phyloP scores from a whole-genome alignment of 1,139 yeast genomes.

The Casaregolazyma lundiana region DNA sequence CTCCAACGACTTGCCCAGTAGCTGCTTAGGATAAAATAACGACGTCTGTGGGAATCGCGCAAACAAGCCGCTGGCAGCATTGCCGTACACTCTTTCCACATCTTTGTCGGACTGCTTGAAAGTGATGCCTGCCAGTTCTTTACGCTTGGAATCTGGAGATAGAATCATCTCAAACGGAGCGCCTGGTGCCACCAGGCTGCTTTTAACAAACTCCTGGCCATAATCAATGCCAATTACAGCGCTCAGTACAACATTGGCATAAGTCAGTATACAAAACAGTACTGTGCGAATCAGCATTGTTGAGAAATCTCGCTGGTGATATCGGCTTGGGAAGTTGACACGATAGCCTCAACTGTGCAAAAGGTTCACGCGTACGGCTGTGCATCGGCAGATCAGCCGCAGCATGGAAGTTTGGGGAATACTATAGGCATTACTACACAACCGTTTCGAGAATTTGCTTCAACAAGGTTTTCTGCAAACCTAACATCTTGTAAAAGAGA shows the following conservation, averaged over 20 bases:
- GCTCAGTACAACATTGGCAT: constrained; percentile 15
- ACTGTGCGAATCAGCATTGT: not conserved
- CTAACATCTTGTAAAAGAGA: too few species aligned
- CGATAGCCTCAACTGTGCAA: not conserved
- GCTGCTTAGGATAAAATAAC: constrained; percentile 59
- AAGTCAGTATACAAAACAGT: constrained; percentile 1
- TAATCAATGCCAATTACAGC: constrained; percentile 86
- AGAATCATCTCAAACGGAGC: constrained; percentile 81
- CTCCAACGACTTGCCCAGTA: constrained; percentile 62
- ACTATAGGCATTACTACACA: too few species aligned
- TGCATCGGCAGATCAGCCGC: too few species aligned
- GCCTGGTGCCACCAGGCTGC: constrained; percentile 86
- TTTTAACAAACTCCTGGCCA: constrained; percentile 86
- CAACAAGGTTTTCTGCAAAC: too few species aligned
- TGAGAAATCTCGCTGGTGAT: not conserved
- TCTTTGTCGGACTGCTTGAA: constrained; percentile 39
- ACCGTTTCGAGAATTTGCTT: too few species aligned
- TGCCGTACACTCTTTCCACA: constrained; percentile 73
- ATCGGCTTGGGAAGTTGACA: not conserved
- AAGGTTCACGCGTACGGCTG: constrained; percentile 2
- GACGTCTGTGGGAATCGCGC: constrained; percentile 73
- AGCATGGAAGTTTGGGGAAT: too few species aligned
- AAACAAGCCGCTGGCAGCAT: constrained; percentile 64
- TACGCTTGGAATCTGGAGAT: constrained; percentile 87
- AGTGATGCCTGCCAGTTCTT: constrained; percentile 76